Base-by-base conservation (phyloP, 495 filamentous ascomycete species). In the Penicillium paradoxum region DNA sequence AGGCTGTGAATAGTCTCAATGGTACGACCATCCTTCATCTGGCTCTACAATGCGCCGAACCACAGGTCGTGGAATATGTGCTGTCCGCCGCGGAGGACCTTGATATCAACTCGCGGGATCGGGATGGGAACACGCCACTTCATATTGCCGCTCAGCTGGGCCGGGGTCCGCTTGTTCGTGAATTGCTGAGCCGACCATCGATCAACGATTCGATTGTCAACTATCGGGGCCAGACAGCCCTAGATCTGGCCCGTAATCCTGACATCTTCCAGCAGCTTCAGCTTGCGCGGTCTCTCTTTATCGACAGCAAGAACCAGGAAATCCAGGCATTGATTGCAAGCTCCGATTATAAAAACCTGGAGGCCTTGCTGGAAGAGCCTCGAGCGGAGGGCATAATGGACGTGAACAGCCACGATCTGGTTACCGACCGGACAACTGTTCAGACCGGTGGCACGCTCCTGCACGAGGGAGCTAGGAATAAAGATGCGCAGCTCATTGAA, bases 181-280 rank as follows among this genome's bases (percentile, higher is more conserved):
- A 95, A 29, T 69, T 98, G 33, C 78, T 98, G 22, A 88, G 88
- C 22, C 82, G 87, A 49, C 78, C 84, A 38, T 83, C 80, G 18
- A 86, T 96, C 65, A 95, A 97, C 54, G 93, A 97, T 65, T 86
- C 90, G 3, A 76, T 96, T 32, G 75, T 86, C n/a, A 98, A 97
- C 71, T 88, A 90, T 60, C 83, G 87, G 47, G 89, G 91, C 43
- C 89, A 90, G 47, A 84, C 90, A 0, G 83, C 93, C 4, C 80
- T 98, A 37, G 93, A 97, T 64, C 76, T 97, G 27, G 89, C 93
- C 3, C 83, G 90, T 11, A 96, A 80, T 11, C 91, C 93, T 6
- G 91, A 95, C 13, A 95, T 97, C 49, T 97, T 92, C 71, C 91
- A 98, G 66, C 88, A 91, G 61, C 79, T 98, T 48, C 95, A 98